Evolutionary conservation across 192 early-diverging fungal species (phyloP).

Genomic region (Coemansia sp.): DNA sequence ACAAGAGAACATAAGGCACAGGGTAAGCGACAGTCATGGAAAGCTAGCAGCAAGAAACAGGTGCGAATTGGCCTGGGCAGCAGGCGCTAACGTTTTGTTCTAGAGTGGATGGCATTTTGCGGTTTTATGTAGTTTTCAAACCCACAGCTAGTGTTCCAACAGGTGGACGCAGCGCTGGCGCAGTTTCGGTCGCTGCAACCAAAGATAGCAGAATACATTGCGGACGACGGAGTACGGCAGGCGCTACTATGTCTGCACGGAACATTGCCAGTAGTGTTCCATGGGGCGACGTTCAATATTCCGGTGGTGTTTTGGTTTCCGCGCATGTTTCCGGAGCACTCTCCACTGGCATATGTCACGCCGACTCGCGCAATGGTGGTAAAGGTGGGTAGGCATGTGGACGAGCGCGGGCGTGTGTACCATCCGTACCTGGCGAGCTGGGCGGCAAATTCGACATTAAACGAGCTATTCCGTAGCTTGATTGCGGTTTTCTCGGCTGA

Average conservation of each 20-base stretch:
- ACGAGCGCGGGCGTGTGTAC: constrained; percentile 74
- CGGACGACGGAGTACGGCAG: constrained; percentile 42
- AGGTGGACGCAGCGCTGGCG: constrained; percentile 29
- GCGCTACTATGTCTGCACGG: constrained; percentile 82
- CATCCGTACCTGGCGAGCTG: constrained; percentile 83
- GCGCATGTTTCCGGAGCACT: constrained; percentile 70
- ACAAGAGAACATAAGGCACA: constrained; percentile 37
- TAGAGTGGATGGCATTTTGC: not conserved
- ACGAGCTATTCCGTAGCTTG: constrained; percentile 27
- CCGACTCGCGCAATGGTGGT: constrained; percentile 89
- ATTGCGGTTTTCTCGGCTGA: constrained; percentile 50
- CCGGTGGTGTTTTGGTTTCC: constrained; percentile 90
- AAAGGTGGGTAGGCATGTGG: constrained; percentile 78
- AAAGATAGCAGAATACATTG: constrained; percentile 41
- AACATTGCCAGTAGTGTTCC: constrained; percentile 83
- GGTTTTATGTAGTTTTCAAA: constrained; percentile 34
- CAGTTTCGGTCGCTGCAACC: constrained; percentile 38
- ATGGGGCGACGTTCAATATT: constrained; percentile 83
- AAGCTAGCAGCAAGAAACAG: not conserved
- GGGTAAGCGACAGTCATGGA: constrained; percentile 21
- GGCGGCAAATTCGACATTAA: constrained; percentile 41
- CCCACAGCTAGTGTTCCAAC: constrained; percentile 22
- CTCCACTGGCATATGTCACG: constrained; percentile 82
- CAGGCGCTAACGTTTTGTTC: not conserved
- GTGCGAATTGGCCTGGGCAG: not conserved